phyloP scores from a whole-genome alignment of 352 stramenopile genomes.

The Globisporangium spiculum region DNA sequence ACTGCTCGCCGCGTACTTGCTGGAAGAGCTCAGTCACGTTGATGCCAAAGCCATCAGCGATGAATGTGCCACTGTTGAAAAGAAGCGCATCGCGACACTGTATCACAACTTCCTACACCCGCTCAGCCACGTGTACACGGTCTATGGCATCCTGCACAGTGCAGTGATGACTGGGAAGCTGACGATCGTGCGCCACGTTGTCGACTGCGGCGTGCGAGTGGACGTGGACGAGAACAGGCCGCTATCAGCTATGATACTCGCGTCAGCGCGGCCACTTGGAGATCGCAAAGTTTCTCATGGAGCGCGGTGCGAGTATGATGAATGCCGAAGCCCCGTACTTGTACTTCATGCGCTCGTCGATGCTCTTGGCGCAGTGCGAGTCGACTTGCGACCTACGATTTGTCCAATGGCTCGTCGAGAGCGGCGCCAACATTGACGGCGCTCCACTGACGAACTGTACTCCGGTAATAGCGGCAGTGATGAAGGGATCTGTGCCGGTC shows the following conservation, averaged over 20 bases:
- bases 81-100: neutral
- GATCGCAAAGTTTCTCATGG: conserved; percentile 2
- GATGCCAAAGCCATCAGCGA: neutral
- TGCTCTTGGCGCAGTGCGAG: neutral
- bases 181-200: neutral
- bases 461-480: neutral
- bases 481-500: neutral
- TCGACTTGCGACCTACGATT: neutral
- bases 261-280: neutral
- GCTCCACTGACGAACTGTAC: neutral
- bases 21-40: neutral
- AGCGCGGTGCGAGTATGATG: neutral
- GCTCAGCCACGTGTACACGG: neutral
- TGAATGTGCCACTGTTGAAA: neutral
- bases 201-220: neutral
- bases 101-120: neutral
- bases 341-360: neutral
- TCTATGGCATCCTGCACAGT: neutral
- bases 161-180: neutral
- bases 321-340: neutral
- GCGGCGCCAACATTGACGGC: neutral
- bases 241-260: neutral
- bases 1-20: neutral
- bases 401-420: neutral
- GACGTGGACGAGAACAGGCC: neutral